Conservation (phyloP, 345 rosid species). For the Eucalyptus urophylla region DNA sequence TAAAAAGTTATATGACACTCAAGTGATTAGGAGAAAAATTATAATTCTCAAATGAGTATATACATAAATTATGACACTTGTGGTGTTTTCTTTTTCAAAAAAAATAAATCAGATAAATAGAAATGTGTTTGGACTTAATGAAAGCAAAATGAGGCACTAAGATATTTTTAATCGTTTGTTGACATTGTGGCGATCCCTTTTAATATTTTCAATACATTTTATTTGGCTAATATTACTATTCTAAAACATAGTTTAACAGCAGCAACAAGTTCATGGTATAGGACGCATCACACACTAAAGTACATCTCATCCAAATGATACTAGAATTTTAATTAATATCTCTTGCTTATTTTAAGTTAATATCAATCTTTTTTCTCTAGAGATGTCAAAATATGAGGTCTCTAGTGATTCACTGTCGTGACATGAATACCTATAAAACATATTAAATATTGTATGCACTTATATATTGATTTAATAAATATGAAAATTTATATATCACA, state of each 20-base stretch:
- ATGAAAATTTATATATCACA: neutral
- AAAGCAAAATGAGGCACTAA: neutral
- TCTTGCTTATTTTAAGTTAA: neutral
- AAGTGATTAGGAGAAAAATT: neutral
- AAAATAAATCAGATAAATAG: neutral
- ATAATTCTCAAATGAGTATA: fast-evolving
- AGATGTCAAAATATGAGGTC: neutral
- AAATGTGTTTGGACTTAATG: neutral
- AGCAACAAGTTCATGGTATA: neutral
- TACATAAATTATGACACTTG: neutral
- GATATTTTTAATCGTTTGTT: neutral
- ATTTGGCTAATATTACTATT: neutral
- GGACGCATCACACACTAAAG: neutral
- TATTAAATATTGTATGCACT: neutral
- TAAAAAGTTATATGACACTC: too few species aligned
- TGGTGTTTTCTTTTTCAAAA: too few species aligned
- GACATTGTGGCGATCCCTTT: neutral
- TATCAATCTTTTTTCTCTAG: neutral
- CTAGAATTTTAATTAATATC: too few species aligned
- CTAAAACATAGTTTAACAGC: neutral
- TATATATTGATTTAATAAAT: neutral
- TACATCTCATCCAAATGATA: too few species aligned
- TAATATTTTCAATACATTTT: neutral
- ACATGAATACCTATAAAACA: neutral
- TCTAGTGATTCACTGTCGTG: neutral